These are phyloP conservation scores for Paraphoma sp. DNA, from an alignment of 2,329 filamentous ascomycete species.

Conservation along the genomic window DNA sequence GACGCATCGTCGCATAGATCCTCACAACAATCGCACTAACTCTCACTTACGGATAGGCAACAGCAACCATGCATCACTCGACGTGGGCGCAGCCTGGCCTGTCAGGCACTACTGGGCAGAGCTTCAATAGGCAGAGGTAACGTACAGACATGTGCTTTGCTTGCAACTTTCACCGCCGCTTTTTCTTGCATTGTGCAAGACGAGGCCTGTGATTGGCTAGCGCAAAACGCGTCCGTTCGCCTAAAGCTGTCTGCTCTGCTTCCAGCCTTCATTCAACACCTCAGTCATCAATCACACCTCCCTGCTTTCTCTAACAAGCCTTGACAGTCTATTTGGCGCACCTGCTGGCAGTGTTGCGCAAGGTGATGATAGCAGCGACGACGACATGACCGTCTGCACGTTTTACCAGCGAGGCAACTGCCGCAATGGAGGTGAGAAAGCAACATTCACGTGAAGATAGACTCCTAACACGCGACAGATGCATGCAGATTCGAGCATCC, in stretches of 20 bases:
- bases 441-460: background rate
- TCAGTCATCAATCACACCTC: background rate
- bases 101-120: constrained; percentile 1
- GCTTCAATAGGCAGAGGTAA: constrained; percentile 27
- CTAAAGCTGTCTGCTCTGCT: constrained; percentile 18
- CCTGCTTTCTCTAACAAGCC: constrained; percentile 11
- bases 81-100: constrained; percentile 18
- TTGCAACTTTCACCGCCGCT: constrained; percentile 7
- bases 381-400: constrained; percentile 60
- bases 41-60: constrained; percentile 2
- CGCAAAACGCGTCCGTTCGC: constrained; percentile 27
- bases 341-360: background rate
- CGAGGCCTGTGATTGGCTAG: constrained; percentile 22
- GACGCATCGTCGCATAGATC: background rate
- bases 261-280: constrained; percentile 8
- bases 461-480: constrained; percentile 50
- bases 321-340: constrained; percentile 15
- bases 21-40: constrained; percentile 10
- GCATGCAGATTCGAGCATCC: constrained; percentile 68
- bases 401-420: constrained; percentile 72
- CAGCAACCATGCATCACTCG: constrained; percentile 22
- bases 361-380: background rate
- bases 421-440: constrained; percentile 65
- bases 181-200: constrained; percentile 4
- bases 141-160: constrained; percentile 14